Evolutionary conservation across 2,329 filamentous ascomycete species (phyloP).

Genomic region (Ascochyta viciae-villosae): DNA sequence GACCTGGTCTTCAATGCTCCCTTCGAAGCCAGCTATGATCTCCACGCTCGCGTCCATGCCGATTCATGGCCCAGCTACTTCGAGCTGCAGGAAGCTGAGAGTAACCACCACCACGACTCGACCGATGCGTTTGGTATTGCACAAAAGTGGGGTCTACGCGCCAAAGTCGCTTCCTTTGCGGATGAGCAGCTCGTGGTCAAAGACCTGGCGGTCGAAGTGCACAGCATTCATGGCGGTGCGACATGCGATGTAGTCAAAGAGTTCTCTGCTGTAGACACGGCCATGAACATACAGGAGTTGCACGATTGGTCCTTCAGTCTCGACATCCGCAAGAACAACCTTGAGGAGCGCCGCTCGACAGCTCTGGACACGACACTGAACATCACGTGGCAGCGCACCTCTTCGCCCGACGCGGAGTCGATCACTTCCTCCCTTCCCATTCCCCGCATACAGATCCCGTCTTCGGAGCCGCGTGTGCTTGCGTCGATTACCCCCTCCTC

Average conservation of each 20-base stretch:
- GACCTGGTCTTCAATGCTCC: constrained; percentile 78
- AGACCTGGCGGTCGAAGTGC: constrained; percentile 68
- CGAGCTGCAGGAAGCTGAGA: constrained; percentile 59
- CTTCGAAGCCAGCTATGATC: constrained; percentile 91
- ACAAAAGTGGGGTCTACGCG: constrained; percentile 82
- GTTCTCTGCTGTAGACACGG: constrained; percentile 30
- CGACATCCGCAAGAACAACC: constrained; percentile 73
- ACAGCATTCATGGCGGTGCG: constrained; percentile 68
- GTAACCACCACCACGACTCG: constrained; percentile 41
- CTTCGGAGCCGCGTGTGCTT: constrained; percentile 85
- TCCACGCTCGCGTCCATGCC: constrained; percentile 78
- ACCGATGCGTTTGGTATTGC: constrained; percentile 67
- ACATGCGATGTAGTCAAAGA: constrained; percentile 57
- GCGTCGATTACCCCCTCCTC: constrained; percentile 53
- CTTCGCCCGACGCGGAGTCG: constrained; percentile 36
- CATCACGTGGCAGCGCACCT: constrained; percentile 76
- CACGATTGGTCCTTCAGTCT: constrained; percentile 76
- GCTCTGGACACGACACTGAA: constrained; percentile 76
- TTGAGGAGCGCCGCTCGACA: constrained; percentile 82
- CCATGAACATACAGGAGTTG: constrained; percentile 71
- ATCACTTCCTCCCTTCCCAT: constrained; percentile 70
- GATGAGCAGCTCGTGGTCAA: constrained; percentile 67
- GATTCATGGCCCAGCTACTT: constrained; percentile 91
- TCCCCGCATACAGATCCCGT: constrained; percentile 80
- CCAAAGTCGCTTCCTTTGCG: constrained; percentile 77